Base-by-base conservation (phyloP, 1,284 basidiomycete species). In the Cutaneotrichosporon sp. region DNA sequence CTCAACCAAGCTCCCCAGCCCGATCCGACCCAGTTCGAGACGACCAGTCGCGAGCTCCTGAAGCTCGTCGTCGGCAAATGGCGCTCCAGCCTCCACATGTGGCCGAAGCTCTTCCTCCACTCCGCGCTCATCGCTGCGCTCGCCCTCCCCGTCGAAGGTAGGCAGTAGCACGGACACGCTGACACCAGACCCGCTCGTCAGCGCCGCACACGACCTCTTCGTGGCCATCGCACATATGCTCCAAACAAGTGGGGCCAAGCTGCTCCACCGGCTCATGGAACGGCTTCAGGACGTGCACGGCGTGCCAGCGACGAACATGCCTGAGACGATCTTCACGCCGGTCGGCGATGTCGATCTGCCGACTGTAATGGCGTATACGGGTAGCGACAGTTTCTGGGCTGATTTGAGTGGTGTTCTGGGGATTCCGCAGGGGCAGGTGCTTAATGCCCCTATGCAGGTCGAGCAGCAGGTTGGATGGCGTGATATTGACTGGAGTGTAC, bases 41-140 rank as follows among this genome's bases (percentile, higher is more conserved):
- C 35, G 26, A 41, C 35, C 6, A 52, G 52, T 11, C 46, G 52
- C 26, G 55, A 57, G 25, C 48, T 60, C 26, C 54, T 57, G 17
- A 42, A 39, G n/a, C 49, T 60, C 11, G 55, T 43, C 8, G 38
- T 35, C 6, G 55, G 46, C 11, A 44, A 38, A 25, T 60, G 58
- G 58, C 48, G 51, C 26, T 32, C 47, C 3, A 42, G 37, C 4
- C 55, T 60, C 16, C 55, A 52, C 37, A 37, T 57, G 14, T 60
- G 58, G 58, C 58, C 58, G 8, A 60, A 51, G 34, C 46, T 60
- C 25, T 57, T 60, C 29, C 41, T 54, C 11, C 55, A 60, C 43
- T 45, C 55, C 4, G 41, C 52, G 0, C 43, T 60, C 7, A 51
- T 60, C 16, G 58, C 58, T 0, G 52, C 55, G 2, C 25, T 60